Evolutionary conservation across 805 yeast species (phyloP).

Genomic region (Metschnikowia continentalis): DNA sequence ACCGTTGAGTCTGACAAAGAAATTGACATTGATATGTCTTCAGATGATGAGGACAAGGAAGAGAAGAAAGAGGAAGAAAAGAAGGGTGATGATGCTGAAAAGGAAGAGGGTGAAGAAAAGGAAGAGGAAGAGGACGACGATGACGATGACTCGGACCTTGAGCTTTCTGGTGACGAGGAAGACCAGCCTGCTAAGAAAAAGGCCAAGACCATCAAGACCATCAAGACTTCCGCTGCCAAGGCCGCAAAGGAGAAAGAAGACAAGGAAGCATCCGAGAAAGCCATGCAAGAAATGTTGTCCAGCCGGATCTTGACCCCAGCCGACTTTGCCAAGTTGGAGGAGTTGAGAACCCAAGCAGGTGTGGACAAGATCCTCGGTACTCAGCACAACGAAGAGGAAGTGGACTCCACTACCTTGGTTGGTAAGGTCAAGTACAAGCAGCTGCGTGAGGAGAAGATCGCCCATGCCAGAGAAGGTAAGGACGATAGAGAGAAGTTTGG

Average conservation of each 20-base stretch:
- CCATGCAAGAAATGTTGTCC: conserved; percentile 55
- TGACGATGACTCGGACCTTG: conserved; percentile 32
- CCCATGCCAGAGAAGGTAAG: conserved; percentile 82
- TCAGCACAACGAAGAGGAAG: conserved; percentile 70
- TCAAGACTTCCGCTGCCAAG: conserved; percentile 18
- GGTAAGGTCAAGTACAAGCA: conserved; percentile 83
- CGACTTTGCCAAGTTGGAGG: conserved; percentile 93
- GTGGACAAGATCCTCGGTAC: conserved; percentile 72
- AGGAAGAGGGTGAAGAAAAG: conserved; percentile 39
- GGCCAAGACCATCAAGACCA: conserved; percentile 22
- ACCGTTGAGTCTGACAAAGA: conserved; percentile 80
- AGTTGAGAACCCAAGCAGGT: conserved; percentile 80
- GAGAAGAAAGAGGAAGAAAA: conserved; percentile 30
- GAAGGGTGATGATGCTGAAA: too few species aligned
- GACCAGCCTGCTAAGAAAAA: conserved; percentile 25
- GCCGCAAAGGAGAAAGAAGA: conserved; percentile 14
- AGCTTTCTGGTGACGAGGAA: conserved; percentile 31
- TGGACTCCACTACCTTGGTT: conserved; percentile 71
- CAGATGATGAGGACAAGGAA: conserved; percentile 40
- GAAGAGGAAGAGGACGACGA: conserved; percentile 30
- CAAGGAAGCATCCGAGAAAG: conserved; percentile 22
- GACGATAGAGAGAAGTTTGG: conserved; percentile 92
- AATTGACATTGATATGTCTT: conserved; percentile 46
- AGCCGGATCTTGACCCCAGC: conserved; percentile 90
- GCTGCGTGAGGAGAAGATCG: conserved; percentile 85